Conservation (phyloP, 192 early-diverging fungal species). For the Mortierella hygrophila region DNA sequence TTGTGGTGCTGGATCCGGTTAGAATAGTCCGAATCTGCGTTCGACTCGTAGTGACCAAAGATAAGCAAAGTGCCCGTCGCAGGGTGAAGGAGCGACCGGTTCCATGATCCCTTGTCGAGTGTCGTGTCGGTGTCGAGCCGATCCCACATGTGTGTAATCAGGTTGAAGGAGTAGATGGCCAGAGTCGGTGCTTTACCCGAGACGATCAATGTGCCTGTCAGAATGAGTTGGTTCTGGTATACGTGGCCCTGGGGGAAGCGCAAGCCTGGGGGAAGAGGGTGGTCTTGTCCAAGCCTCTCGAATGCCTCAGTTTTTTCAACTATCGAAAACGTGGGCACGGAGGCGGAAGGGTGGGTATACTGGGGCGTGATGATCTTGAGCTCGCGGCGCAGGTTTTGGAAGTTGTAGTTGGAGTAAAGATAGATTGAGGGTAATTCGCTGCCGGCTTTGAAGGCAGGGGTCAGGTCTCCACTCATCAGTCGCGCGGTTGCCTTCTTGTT, state of each 20-base stretch:
- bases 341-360: conserved; percentile 21
- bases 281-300: background rate
- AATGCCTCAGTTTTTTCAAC: conserved; percentile 29
- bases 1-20: conserved; percentile 42
- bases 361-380: conserved; percentile 39
- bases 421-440: conserved; percentile 38
- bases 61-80: conserved; percentile 44
- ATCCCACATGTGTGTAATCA: conserved; percentile 27
- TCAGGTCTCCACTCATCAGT: conserved; percentile 34
- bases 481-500: conserved; percentile 33
- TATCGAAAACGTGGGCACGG: conserved; percentile 22
- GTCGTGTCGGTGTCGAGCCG: conserved; percentile 34
- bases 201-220: conserved; percentile 45
- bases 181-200: conserved; percentile 32
- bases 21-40: conserved; percentile 36
- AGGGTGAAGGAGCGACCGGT: conserved; percentile 38
- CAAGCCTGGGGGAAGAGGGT: conserved; percentile 36
- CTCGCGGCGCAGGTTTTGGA: conserved; percentile 43
- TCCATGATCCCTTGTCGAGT: conserved; percentile 42
- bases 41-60: conserved; percentile 37
- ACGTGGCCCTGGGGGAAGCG: conserved; percentile 51
- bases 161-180: conserved; percentile 39
- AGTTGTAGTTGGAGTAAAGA: conserved; percentile 55
- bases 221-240: conserved; percentile 46
- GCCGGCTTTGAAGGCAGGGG: conserved; percentile 43